Evolutionary conservation across 805 yeast species (phyloP), one percentile per base, ranked within the genome.

Genomic region (Candida sonorensis): DNA sequence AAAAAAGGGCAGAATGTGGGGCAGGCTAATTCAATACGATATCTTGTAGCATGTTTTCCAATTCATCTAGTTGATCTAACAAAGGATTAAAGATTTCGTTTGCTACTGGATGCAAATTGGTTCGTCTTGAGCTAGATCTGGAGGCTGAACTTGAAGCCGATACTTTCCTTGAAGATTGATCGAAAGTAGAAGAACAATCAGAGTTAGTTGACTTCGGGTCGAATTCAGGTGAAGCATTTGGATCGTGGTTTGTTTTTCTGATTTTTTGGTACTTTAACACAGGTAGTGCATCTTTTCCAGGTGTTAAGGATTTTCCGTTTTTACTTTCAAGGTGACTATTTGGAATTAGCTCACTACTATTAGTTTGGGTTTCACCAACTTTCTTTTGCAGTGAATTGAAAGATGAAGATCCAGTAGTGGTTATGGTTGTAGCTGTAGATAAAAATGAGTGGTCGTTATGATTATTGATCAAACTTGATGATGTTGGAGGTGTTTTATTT

Each of bases 21-120:
- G 11, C 3, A 14, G n/a, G 12, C 5, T 31, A 18, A 36, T 19
- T 34, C 31, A 14, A 46, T 23, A 10, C 36, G 27, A 43, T 41
- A 17, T 48, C 50, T 25, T 40, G 40, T 25, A 53, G 30, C 55
- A 53, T 41, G 29, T 44, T 33, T 33, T 54, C 59, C 11, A 54
- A 37, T 18, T 42, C 37, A 18, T 48, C 50, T n/a, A 70, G 57
- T 41, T 69, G 69, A 16, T 65, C 64, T 30, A 78, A 59, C 7
- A 80, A 62, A 2, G 83, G 82, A 44, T 69, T 60, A 53, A 77
- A 79, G 51, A 77, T 61, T 15, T 66, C 67, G 29, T 66, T 68
- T 7, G 77, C 71, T 4, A 60, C 53, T 4, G 74, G 71, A 42
- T 69, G 74, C 18, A 61, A 28, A 11, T 35, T 34, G 3, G n/a